Evolutionary conservation across 495 filamentous ascomycete genomes (phyloP), one percentile per base, ranked within the genome.

Genomic region (Penicillium silybi): DNA sequence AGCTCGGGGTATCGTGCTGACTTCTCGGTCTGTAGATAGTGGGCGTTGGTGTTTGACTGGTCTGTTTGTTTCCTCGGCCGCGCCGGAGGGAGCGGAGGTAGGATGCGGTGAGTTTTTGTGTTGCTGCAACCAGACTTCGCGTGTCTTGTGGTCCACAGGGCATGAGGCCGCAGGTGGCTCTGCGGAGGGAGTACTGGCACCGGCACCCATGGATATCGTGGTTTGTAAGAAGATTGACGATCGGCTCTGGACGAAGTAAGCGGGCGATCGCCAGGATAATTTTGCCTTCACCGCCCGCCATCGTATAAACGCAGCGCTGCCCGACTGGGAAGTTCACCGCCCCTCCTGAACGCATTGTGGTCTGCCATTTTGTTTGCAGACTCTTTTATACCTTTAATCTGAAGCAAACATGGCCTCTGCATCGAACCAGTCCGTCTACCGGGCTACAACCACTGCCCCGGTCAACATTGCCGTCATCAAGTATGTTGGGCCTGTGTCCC

Each of bases 391-490:
- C 20, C 41, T 27, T 39, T 49, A 27, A 47, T 45, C 32, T 37
- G n/a, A 41, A 45, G 35, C n/a, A 17, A 70, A 41, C 50, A 83
- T 82, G 78, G 70, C 74, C 29, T 69, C 78, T 56, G 16, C 61
- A 35, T 53, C 72, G 25, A 59, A 56, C 63, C 70, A 61, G 65
- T 52, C 61, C 27, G 69, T 97, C 63, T 91, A 92, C 77, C 85
- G 88, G 63, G 90, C 95, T 45, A 96, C 87, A 74, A 97, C 92
- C 41, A 96, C 90, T 29, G 93, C 93, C 20, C 93, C 93, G 15
- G 93, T 99, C 59, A 99, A 99, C 77, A 99, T 99, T 64, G 93
- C 93, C 48, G 93, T 99, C 32, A 92, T 99, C 69, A 99, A 99
- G 89, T 93, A 77, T 49, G 77, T 63, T 37, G 38, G 44, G 49